Conservation (phyloP, 2,329 filamentous ascomycete species). For the Thielaviopsis populi region DNA sequence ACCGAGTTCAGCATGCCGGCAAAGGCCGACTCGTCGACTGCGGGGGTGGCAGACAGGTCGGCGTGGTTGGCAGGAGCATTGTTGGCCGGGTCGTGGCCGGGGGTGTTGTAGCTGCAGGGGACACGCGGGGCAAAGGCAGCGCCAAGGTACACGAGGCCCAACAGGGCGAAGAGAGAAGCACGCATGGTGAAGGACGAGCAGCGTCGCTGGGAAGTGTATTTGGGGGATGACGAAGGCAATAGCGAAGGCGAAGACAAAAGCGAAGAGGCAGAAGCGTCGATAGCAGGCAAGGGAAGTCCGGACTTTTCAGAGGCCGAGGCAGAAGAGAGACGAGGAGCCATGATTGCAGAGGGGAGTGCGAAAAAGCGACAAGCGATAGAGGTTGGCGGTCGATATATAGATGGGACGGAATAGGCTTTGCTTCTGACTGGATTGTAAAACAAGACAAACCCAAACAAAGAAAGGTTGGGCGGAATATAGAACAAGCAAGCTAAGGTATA, state of each 20-base stretch:
- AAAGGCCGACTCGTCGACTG: slow-evolving; percentile 6
- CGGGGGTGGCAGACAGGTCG: slow-evolving; percentile 1
- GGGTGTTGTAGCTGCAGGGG: background rate
- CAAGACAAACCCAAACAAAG: background rate
- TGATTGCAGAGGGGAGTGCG: background rate
- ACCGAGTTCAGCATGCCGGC: slow-evolving; percentile 34
- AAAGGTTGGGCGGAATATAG: background rate
- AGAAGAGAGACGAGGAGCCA: slow-evolving; percentile 6
- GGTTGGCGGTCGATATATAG: background rate
- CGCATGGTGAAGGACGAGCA: slow-evolving; percentile 10
- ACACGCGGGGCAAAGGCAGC: slow-evolving; percentile 7
- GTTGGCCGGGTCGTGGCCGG: background rate
- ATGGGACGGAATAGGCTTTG: background rate
- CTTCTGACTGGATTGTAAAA: background rate
- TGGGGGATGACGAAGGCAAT: background rate
- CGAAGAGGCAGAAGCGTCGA: background rate
- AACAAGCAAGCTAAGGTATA: background rate
- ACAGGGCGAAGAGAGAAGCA: slow-evolving; percentile 8
- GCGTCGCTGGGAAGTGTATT: slow-evolving; percentile 1
- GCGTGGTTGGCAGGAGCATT: background rate
- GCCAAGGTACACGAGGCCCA: slow-evolving; percentile 10
- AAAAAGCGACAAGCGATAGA: background rate
- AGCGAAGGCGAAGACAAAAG: too few relatives aligned
- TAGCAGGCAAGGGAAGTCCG: slow-evolving; percentile 12
- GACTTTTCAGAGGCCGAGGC: slow-evolving; percentile 10